A percentile compares a stretch with the other conserved stretches of the same genome.
phyloP scores from a whole-genome alignment of 129 eudicot species.

The Calendula officinalis region DNA sequence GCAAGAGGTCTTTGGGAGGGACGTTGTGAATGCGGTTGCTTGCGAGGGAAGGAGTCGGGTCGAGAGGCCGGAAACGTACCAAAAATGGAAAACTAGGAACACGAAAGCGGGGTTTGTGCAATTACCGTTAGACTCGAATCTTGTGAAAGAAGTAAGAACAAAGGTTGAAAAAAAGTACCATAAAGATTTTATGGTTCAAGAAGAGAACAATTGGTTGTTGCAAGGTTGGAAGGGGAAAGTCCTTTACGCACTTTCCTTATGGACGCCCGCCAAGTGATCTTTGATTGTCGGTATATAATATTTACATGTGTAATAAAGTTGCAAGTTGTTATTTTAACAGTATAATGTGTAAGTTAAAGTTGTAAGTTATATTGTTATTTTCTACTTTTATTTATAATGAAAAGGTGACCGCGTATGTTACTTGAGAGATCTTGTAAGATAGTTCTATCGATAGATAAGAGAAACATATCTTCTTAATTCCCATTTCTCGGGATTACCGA shows the following conservation, averaged over 20 bases:
- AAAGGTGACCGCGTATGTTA: too few relatives aligned
- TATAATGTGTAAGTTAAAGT: too few relatives aligned
- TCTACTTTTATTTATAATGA: too few relatives aligned
- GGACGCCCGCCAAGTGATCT: constrained; percentile 35
- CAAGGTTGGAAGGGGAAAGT: constrained; percentile 60
- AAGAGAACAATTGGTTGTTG: constrained; percentile 44
- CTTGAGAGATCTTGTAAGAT: too few relatives aligned
- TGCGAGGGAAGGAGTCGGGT: constrained; percentile 56
- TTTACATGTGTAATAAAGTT: too few relatives aligned
- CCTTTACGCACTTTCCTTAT: constrained; percentile 39
- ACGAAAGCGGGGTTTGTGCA: constrained; percentile 47
- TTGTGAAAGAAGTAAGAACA: constrained; percentile 34
- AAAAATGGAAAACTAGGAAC: constrained; percentile 52
- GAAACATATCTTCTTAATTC: too few relatives aligned
- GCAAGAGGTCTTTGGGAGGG: constrained; percentile 46
- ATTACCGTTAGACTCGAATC: constrained; percentile 27
- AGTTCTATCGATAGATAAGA: too few relatives aligned
- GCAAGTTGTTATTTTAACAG: too few relatives aligned
- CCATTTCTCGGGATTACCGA: too few relatives aligned
- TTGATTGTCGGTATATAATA: too few relatives aligned
- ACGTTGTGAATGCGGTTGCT: constrained; percentile 55
- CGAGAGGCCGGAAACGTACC: constrained; percentile 63
- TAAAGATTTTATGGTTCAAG: constrained; percentile 45
- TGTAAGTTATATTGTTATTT: too few relatives aligned
- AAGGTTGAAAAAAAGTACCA: constrained; percentile 39